A percentile compares a stretch with the other conserved stretches of the same genome.
Evolutionary conservation across 129 eudicot genomes (phyloP).

Genomic region (Chrysanthemum lavandulifolium): DNA sequence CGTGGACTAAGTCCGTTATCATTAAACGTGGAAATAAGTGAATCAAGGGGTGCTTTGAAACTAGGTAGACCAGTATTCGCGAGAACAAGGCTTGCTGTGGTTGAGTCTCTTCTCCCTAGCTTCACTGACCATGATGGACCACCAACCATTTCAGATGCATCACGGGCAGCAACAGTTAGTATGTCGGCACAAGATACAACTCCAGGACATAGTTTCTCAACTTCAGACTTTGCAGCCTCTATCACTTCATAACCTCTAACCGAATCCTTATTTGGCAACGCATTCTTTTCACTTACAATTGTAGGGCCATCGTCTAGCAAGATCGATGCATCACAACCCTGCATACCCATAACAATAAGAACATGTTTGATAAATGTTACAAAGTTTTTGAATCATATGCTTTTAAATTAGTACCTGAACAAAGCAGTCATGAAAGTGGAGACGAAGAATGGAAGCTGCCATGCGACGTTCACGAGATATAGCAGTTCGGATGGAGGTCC

Average conservation of each 20-base stretch:
- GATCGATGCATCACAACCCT: constrained; percentile 13
- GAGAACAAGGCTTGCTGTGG: constrained; percentile 44
- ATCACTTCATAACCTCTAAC: constrained; percentile 44
- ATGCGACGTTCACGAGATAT: constrained; percentile 17
- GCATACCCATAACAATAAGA: background rate
- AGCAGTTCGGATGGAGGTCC: constrained; percentile 3
- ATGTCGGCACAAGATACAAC: constrained; percentile 68
- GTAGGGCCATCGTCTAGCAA: background rate
- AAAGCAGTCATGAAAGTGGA: constrained; percentile 9
- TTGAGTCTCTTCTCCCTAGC: constrained; percentile 64
- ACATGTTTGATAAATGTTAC: background rate
- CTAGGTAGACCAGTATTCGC: constrained; percentile 51
- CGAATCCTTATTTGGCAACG: constrained; percentile 32
- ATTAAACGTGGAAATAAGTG: constrained; percentile 43
- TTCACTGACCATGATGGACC: constrained; percentile 64
- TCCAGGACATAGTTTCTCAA: constrained; percentile 52
- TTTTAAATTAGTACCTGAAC: background rate
- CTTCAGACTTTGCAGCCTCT: constrained; percentile 35
- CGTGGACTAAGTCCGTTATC: constrained; percentile 46
- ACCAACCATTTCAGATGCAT: constrained; percentile 51
- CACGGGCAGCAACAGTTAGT: constrained; percentile 59
- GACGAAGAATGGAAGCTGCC: constrained; percentile 13
- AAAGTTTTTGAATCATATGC: background rate
- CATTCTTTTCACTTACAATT: background rate
- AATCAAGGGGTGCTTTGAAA: constrained; percentile 35